These are phyloP conservation scores for Allium sativum DNA, from an alignment of 106 monocot genomes.

Conservation along the genomic window DNA sequence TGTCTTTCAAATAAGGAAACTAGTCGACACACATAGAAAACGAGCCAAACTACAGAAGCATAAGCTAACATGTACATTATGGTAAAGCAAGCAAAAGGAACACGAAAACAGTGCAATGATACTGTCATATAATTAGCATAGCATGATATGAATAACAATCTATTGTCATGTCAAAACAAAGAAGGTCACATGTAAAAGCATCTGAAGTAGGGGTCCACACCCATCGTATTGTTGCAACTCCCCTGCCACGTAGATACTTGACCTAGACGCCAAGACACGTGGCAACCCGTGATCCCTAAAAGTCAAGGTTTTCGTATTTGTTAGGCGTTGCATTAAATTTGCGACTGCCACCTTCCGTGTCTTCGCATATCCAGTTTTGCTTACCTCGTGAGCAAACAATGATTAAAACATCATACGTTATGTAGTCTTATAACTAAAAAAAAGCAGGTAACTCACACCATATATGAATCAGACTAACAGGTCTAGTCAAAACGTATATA, in stretches of 20 bases:
- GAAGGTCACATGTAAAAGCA: not conserved
- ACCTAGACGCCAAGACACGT: not conserved
- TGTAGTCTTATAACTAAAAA: no score
- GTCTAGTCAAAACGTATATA: no score
- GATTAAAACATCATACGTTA: no score
- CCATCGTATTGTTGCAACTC: constrained; percentile 1
- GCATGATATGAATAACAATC: not conserved
- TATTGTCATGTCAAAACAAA: not conserved
- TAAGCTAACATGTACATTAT: not conserved
- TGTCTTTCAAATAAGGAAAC: not conserved
- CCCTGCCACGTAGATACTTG: constrained; percentile 2
- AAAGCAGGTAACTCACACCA: no score
- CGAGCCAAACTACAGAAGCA: not conserved
- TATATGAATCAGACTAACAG: no score
- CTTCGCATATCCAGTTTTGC: no score
- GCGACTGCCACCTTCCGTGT: no score
- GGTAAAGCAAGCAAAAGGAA: not conserved
- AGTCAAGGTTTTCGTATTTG: not conserved
- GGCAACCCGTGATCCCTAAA: not conserved
- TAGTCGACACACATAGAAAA: not conserved
- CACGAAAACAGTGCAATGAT: no score
- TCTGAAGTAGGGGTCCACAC: not conserved
- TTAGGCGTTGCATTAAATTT: not conserved
- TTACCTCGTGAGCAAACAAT: no score
- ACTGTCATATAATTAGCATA: no score